Conservation (phyloP, 179 eudicot genomes). For the Silene noctiflora region DNA sequence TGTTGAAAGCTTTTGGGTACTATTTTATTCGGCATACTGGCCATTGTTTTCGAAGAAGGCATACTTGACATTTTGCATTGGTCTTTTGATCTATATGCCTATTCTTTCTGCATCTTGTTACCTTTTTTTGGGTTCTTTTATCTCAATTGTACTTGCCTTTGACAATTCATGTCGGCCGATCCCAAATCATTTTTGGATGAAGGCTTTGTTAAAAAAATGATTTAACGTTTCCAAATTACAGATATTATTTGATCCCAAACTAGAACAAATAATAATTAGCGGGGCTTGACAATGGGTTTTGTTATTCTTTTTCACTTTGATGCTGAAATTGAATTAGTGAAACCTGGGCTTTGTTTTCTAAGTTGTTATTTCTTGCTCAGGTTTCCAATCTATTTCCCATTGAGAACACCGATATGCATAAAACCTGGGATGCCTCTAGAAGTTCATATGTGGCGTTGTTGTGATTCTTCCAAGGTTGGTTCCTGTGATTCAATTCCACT, state of each 20-base stretch:
- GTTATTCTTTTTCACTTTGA: background rate
- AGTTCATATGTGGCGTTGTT: slow-evolving; percentile 86
- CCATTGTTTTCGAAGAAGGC: background rate
- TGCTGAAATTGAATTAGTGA: background rate
- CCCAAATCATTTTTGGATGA: background rate
- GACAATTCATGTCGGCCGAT: background rate
- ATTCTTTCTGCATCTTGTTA: background rate
- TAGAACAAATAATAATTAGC: too few relatives aligned
- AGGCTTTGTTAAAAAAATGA: too few relatives aligned
- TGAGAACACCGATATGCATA: slow-evolving; percentile 65
- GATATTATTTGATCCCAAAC: too few relatives aligned
- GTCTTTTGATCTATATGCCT: background rate
- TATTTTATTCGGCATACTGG: background rate
- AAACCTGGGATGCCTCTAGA: slow-evolving; percentile 63
- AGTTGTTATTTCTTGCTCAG: slow-evolving; percentile 33
- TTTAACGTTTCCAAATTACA: too few relatives aligned
- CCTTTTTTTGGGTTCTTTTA: background rate
- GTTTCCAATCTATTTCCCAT: slow-evolving; percentile 93
- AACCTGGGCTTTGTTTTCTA: background rate
- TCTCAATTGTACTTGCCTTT: background rate
- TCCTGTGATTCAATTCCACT: background rate
- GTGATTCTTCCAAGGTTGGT: slow-evolving; percentile 72
- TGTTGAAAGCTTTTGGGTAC: background rate
- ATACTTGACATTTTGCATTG: background rate
- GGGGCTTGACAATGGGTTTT: background rate